A percentile compares a stretch with the other conserved stretches of the same genome.
Conservation (phyloP, 306 rosid species). For the Inga leiocalycina region DNA sequence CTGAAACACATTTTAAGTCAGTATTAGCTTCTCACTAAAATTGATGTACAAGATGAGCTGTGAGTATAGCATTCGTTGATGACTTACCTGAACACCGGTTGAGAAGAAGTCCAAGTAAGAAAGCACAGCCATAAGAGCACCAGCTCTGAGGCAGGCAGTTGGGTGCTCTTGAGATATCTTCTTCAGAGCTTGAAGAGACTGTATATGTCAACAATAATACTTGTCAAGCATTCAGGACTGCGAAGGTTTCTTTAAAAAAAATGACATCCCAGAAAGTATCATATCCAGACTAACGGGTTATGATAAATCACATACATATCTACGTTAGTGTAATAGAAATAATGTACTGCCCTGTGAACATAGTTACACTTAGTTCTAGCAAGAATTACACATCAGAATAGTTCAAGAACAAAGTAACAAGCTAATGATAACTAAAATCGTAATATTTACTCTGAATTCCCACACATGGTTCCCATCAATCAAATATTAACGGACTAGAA, state of each 20-base stretch:
- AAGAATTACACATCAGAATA: slow-evolving; percentile 2
- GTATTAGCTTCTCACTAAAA: not conserved
- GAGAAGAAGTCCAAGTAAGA: slow-evolving; percentile 95
- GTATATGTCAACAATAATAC: slow-evolving; percentile 44
- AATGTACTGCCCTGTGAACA: not conserved
- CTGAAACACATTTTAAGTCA: slow-evolving; percentile 48
- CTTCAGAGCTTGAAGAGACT: slow-evolving; percentile 99
- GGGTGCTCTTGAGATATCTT: slow-evolving; percentile 99
- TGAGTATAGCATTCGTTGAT: not conserved
- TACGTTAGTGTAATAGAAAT: not conserved
- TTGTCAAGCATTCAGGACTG: slow-evolving; percentile 31
- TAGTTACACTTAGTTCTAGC: not conserved
- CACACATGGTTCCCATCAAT: not conserved
- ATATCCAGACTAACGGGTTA: not conserved
- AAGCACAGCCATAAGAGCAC: slow-evolving; percentile 99
- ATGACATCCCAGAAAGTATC: not conserved
- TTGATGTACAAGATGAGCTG: not conserved
- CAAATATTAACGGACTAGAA: slow-evolving; percentile 11
- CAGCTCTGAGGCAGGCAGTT: slow-evolving; percentile 96
- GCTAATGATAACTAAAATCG: not conserved
- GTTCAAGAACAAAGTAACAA: slow-evolving; percentile 12
- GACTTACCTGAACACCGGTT: slow-evolving; percentile 92
- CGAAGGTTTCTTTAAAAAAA: not conserved
- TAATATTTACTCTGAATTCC: not conserved
- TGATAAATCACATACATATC: not conserved